Evolutionary conservation across 148 eudicot genomes (phyloP).

Genomic region (Tetragonia tetragonoides): DNA sequence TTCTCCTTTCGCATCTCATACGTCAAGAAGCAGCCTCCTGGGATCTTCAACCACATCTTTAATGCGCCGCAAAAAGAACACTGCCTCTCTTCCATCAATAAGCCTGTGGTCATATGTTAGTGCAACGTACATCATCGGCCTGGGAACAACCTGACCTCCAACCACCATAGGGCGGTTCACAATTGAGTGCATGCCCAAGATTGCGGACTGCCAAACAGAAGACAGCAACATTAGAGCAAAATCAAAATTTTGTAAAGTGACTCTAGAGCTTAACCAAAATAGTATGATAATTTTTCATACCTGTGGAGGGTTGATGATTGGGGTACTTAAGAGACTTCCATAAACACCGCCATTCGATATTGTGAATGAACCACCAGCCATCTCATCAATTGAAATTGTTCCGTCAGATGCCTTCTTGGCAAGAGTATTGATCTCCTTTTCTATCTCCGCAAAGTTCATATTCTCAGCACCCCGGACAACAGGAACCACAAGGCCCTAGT

Average conservation of each 20-base stretch:
- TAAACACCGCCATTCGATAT: slow-evolving; percentile 97
- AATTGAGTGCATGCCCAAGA: slow-evolving; percentile 58
- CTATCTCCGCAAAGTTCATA: slow-evolving; percentile 95
- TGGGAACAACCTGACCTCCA: slow-evolving; percentile 61
- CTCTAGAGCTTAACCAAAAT: neutral
- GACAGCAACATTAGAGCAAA: neutral
- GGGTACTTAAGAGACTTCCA: slow-evolving; percentile 96
- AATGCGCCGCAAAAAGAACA: slow-evolving; percentile 83
- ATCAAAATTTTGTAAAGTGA: neutral
- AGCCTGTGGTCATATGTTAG: slow-evolving; percentile 94
- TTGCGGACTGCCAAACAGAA: slow-evolving; percentile 42
- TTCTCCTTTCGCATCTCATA: slow-evolving; percentile 32
- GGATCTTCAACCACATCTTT: slow-evolving; percentile 98
- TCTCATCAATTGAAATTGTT: slow-evolving; percentile 87
- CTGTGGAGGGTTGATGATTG: slow-evolving; percentile 98
- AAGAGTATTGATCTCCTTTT: slow-evolving; percentile 75
- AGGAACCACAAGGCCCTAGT: slow-evolving; percentile 93
- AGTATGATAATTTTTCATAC: slow-evolving; percentile 27
- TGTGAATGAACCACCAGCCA: slow-evolving; percentile 95
- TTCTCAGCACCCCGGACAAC: slow-evolving; percentile 76
- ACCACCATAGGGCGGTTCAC: slow-evolving; percentile 55
- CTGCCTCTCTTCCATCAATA: slow-evolving; percentile 98
- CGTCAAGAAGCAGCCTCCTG: slow-evolving; percentile 83
- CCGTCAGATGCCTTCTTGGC: slow-evolving; percentile 86
- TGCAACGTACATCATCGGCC: slow-evolving; percentile 98